phyloP scores from a whole-genome alignment of 176 grass and related monocot genomes.

The Cenchrus purpureus region DNA sequence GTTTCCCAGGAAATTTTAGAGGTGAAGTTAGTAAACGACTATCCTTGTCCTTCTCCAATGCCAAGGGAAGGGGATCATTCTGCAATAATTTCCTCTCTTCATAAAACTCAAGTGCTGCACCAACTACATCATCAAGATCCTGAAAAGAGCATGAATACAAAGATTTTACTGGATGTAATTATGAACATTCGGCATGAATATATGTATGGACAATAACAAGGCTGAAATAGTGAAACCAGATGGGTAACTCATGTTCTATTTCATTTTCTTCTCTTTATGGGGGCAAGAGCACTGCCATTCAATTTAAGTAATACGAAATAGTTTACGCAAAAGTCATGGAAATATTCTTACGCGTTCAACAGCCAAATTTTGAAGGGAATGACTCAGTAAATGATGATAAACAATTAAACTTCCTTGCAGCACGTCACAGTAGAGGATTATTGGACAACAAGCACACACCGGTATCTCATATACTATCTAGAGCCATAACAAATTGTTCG shows the following conservation, averaged over 20 bases:
- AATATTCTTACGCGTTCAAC: constrained; percentile 12
- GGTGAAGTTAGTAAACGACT: constrained; percentile 75
- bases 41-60: constrained; percentile 92
- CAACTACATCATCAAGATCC: constrained; percentile 94
- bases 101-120: constrained; percentile 92
- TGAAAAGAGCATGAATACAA: constrained; percentile 51
- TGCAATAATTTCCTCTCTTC: constrained; percentile 72
- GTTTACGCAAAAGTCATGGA: not conserved
- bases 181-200: not conserved
- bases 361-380: not conserved
- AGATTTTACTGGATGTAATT: constrained; percentile 2
- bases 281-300: not conserved
- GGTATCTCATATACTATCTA: not conserved
- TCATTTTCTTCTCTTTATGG: no score
- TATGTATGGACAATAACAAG: constrained; percentile 20
- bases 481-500: not conserved
- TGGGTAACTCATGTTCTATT: not conserved
- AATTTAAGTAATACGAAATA: not conserved
- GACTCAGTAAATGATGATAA: not conserved
- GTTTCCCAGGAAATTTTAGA: constrained; percentile 93
- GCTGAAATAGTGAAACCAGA: constrained; percentile 8
- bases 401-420: not conserved
- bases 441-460: not conserved
- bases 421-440: not conserved
- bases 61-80: constrained; percentile 74